Percentiles rank a stretch among this genome's conserved stretches.
Conservation (phyloP, 2,329 filamentous ascomycete species). For the Chalara sp. region DNA sequence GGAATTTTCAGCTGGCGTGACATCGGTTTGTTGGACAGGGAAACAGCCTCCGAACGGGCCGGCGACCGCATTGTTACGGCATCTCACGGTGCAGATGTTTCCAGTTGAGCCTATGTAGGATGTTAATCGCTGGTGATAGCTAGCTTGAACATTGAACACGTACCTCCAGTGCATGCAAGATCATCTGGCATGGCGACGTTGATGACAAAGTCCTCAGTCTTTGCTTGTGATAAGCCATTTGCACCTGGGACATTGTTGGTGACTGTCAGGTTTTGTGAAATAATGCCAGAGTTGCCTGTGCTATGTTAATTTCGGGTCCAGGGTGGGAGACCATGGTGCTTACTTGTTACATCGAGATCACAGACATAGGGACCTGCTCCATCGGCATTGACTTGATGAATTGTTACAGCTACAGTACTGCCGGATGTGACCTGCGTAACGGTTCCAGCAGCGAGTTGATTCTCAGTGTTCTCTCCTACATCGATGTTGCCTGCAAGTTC, state of each 20-base stretch:
- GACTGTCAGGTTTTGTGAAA: slow-evolving; percentile 43
- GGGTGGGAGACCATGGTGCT: slow-evolving; percentile 16
- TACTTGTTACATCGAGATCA: slow-evolving; percentile 43
- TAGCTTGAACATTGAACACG: slow-evolving; percentile 16
- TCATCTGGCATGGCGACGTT: slow-evolving; percentile 44
- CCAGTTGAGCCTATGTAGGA: slow-evolving; percentile 41
- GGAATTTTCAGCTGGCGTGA: slow-evolving; percentile 28
- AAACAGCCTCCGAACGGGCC: slow-evolving; percentile 54
- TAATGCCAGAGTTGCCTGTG: slow-evolving; percentile 30
- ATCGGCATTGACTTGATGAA: slow-evolving; percentile 48
- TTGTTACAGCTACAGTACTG: slow-evolving; percentile 37
- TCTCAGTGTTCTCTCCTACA: slow-evolving; percentile 48
- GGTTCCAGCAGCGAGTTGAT: slow-evolving; percentile 36
- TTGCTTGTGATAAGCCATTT: slow-evolving; percentile 51
- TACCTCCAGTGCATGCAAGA: slow-evolving; percentile 44
- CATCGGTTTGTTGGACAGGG: slow-evolving; percentile 47
- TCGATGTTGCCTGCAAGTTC: slow-evolving; percentile 55
- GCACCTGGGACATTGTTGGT: slow-evolving; percentile 51
- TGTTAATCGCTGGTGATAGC: background rate
- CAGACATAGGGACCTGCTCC: slow-evolving; percentile 49
- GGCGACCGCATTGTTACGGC: slow-evolving; percentile 49
- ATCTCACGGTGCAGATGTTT: slow-evolving; percentile 51
- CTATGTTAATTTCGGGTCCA: background rate
- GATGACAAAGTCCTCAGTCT: slow-evolving; percentile 49
- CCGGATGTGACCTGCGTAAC: slow-evolving; percentile 45